Percentiles rank a stretch among this genome's conserved stretches.
These are phyloP conservation scores for Cetraspora pellucida DNA, from an alignment of 192 early-diverging fungal species.

Conservation along the genomic window DNA sequence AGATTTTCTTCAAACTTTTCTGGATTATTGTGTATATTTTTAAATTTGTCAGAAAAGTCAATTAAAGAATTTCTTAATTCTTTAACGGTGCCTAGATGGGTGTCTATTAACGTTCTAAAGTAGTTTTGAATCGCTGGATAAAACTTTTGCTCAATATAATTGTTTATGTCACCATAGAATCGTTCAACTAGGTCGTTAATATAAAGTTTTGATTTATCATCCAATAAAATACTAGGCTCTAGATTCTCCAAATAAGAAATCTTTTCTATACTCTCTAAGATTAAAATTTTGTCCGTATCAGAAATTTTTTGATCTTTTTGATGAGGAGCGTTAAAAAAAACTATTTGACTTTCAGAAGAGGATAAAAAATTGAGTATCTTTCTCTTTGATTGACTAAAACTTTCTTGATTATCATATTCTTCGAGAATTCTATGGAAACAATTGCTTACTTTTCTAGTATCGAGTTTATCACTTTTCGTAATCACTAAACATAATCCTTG, in stretches of 20 bases:
- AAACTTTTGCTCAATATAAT: neutral
- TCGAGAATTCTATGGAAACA: neutral
- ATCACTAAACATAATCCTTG: neutral
- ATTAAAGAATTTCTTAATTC: constrained; percentile 2
- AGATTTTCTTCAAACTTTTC: neutral
- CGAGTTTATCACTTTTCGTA: neutral
- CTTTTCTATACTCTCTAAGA: constrained; percentile 8
- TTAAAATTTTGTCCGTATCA: neutral
- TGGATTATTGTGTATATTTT: neutral
- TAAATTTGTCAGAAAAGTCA: neutral
- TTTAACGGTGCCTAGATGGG: neutral
- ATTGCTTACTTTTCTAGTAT: neutral
- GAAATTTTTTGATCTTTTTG: constrained; percentile 4
- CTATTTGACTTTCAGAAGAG: constrained; percentile 9
- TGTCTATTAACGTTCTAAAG: neutral
- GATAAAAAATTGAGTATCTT: constrained; percentile 10
- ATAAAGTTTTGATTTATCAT: neutral
- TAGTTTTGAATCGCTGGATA: neutral
- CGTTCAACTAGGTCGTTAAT: neutral
- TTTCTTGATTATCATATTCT: constrained; percentile 5
- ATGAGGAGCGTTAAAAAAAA: neutral
- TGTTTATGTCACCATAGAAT: neutral
- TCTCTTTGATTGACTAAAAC: neutral
- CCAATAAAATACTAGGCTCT: neutral
- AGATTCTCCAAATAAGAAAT: neutral